Percentiles rank a stretch among this genome's conserved stretches.
Evolutionary conservation across 2,329 filamentous ascomycete species (phyloP).

Genomic region (Phoma sp.): DNA sequence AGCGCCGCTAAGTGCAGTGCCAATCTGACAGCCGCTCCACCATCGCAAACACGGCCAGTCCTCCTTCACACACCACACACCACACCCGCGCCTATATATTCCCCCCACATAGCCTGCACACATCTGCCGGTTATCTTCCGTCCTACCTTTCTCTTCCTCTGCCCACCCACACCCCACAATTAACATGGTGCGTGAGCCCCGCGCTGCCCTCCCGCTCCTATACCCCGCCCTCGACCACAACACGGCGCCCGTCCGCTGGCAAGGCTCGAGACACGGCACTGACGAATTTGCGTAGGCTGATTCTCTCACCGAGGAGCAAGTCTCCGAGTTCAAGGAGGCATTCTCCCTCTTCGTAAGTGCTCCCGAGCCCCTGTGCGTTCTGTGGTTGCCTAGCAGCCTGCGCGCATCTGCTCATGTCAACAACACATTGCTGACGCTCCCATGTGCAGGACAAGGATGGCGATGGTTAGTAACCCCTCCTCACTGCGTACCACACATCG

Average conservation of each 20-base stretch:
- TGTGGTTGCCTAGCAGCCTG: constrained; percentile 35
- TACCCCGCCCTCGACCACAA: constrained; percentile 49
- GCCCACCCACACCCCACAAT: constrained; percentile 22
- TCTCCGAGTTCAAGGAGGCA: constrained; percentile 99
- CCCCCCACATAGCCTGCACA: constrained; percentile 16
- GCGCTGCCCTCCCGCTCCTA: constrained; percentile 29
- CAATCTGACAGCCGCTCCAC: constrained; percentile 31
- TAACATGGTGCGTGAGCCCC: constrained; percentile 48
- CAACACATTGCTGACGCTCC: constrained; percentile 33
- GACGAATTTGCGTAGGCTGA: constrained; percentile 72
- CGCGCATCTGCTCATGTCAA: constrained; percentile 13
- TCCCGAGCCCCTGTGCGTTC: constrained; percentile 8
- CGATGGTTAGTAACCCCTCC: constrained; percentile 55
- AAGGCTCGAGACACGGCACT: constrained; percentile 22
- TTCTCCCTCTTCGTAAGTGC: constrained; percentile 98
- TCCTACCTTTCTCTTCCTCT: background rate
- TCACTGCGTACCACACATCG: background rate
- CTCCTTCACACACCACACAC: constrained; percentile 29
- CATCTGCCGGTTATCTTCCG: constrained; percentile 12
- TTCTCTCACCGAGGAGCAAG: constrained; percentile 98
- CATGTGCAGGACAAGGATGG: constrained; percentile 62
- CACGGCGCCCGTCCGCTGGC: constrained; percentile 29
- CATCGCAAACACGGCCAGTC: constrained; percentile 34
- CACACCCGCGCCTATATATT: constrained; percentile 24
- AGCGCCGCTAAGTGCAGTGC: constrained; percentile 23